These are phyloP conservation scores for Blastobotrys ciferrii DNA, from an alignment of 1,139 yeast genomes.

Conservation along the genomic window DNA sequence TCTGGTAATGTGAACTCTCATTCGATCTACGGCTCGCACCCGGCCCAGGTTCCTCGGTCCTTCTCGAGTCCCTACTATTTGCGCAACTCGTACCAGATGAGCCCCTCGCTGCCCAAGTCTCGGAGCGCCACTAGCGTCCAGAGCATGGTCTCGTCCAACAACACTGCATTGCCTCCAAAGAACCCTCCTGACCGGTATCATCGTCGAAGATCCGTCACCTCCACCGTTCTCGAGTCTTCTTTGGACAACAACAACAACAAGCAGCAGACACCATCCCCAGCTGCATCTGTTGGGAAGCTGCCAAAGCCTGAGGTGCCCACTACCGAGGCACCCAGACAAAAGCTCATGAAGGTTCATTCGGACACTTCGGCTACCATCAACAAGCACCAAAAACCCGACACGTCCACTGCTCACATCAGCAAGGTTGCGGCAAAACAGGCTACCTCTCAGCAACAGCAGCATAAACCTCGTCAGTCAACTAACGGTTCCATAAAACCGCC, in stretches of 20 bases:
- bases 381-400: too few relatives aligned
- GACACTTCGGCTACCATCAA: not conserved
- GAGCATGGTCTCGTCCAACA: not conserved
- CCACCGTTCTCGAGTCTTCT: not conserved
- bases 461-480: not conserved
- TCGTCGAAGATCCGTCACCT: conserved; percentile 23
- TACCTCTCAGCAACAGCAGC: not conserved
- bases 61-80: conserved; percentile 5
- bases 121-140: conserved; percentile 1
- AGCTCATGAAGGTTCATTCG: not conserved
- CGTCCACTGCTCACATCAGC: not conserved
- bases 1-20: not conserved
- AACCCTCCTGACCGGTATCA: conserved; percentile 33
- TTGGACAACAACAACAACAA: too few relatives aligned
- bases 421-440: not conserved
- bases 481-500: too few relatives aligned
- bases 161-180: conserved; percentile 5
- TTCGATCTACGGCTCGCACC: conserved; percentile 4
- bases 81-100: conserved; percentile 1
- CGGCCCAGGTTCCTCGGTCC: conserved; percentile 6
- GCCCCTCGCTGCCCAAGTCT: conserved; percentile 1
- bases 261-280: too few relatives aligned
- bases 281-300: too few relatives aligned
- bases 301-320: not conserved
- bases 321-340: not conserved